phyloP scores from a whole-genome alignment of 495 filamentous ascomycete genomes.

The Tirmania nivea region DNA sequence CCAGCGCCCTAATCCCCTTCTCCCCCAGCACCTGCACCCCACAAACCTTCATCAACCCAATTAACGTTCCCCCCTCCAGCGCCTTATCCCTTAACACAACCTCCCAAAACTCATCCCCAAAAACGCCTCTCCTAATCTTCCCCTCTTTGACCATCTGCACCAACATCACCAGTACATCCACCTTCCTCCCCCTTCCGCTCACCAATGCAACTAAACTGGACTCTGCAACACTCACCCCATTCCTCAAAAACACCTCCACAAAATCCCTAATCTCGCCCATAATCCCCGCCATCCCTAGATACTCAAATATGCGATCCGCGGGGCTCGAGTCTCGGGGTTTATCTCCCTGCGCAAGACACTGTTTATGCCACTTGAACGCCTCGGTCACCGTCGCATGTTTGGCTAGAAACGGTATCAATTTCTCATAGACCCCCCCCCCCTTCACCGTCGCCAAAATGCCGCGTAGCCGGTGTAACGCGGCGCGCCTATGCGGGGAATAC shows the following conservation, averaged over 20 bases:
- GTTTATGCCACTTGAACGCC: constrained; percentile 14
- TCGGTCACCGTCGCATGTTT: constrained; percentile 4
- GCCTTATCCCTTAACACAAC: constrained; percentile 1
- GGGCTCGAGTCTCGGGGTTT: constrained; percentile 5
- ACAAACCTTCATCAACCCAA: constrained; percentile 8
- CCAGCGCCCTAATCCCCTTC: constrained; percentile 8
- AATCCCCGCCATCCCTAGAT: constrained; percentile 5
- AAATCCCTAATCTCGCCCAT: constrained; percentile 8
- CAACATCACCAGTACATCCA: constrained; percentile 13
- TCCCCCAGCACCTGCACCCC: constrained; percentile 7
- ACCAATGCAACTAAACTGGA: constrained; percentile 5
- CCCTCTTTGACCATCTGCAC: constrained; percentile 3
- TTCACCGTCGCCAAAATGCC: constrained; percentile 7
- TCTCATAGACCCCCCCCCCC: constrained; percentile 6
- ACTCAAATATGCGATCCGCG: constrained; percentile 9
- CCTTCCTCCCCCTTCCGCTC: constrained; percentile 6
- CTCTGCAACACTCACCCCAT: constrained; percentile 6
- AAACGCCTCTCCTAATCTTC: constrained; percentile 1
- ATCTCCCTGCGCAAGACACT: constrained; percentile 9
- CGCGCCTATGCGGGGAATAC: background rate
- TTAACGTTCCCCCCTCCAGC: constrained; percentile 4
- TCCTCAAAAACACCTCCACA: constrained; percentile 3
- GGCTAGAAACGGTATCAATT: constrained; percentile 10
- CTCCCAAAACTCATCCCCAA: constrained; percentile 16
- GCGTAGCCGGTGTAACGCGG: constrained; percentile 3